Base-by-base conservation (phyloP, 2,329 filamentous ascomycete genomes). In the Trichoderma sp. region DNA sequence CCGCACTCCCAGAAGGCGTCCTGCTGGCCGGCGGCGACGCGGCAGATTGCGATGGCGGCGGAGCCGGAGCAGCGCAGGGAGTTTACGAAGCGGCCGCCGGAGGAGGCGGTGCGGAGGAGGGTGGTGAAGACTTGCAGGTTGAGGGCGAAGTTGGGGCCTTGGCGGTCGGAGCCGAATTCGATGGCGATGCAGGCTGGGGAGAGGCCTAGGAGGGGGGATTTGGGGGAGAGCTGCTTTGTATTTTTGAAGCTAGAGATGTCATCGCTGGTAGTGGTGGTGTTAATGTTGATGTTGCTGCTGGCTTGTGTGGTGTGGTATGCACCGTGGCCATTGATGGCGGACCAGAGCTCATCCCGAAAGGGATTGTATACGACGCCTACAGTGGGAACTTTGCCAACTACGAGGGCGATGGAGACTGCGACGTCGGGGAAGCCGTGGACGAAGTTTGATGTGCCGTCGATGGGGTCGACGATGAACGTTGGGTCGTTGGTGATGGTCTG, bases 1-100 rank as follows among this genome's bases (percentile, higher is more conserved):
- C 58, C 58, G 58, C 58, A 61, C 32, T 61, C 58, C 58, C 58
- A 61, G 36, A 61, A 61, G 58, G 58, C 58, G n/a, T 61, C 58
- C 32, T 61, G 58, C 32, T 61, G 58, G 23, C 58, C 32, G 15
- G 17, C n/a, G 15, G 58, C 58, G 30, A 61, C 58, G n/a, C 58
- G 58, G 30, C 58, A 61, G n/a, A 61, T 61, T 20, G 58, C 58
- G 32, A 39, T 36, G 32, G 58, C 58, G n/a, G 58, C 58, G 23
- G 58, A 61, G 58, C 58, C 58, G 15, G 58, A 36, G 58, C 58
- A 61, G 32, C 58, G 58, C n/a, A 61, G 58, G 58, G 58, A 61
- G 32, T 61, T 61, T 20, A 61, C 58, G 20, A 61, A 61, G 58
- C 58, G 58, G 58, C 58, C 58, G 30, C 58, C 58, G 3, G 9